Evolutionary conservation across 1,284 basidiomycete genomes (phyloP).

Genomic region (Trichosporon sp.): DNA sequence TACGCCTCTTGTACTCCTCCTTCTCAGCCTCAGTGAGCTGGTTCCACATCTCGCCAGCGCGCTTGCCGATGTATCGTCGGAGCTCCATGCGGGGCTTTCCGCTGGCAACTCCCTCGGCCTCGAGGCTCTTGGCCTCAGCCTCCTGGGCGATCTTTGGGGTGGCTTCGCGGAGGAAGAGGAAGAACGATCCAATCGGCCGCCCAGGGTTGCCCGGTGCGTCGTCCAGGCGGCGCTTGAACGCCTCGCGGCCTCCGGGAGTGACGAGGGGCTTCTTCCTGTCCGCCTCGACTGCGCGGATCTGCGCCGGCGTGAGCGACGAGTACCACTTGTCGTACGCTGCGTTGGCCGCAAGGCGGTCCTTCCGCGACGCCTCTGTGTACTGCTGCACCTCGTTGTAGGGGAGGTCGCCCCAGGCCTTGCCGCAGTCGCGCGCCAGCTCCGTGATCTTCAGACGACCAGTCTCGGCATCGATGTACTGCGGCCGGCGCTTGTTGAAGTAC

Average conservation of each 20-base stretch:
- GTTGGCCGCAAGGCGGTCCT: conserved; percentile 12
- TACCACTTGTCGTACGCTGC: conserved; percentile 25
- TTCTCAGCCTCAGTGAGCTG: conserved; percentile 24
- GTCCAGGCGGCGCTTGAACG: not conserved
- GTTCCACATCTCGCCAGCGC: conserved; percentile 30
- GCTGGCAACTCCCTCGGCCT: not conserved
- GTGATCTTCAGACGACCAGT: conserved; percentile 22
- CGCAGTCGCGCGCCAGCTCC: conserved; percentile 12
- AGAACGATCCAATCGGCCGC: conserved; percentile 29
- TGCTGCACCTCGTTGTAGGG: conserved; percentile 9
- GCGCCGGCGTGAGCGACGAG: conserved; percentile 19
- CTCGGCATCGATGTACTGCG: not conserved
- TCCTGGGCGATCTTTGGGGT: conserved; percentile 7
- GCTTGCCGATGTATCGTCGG: conserved; percentile 12
- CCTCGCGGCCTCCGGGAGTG: conserved; percentile 22
- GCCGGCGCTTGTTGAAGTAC: conserved; percentile 8
- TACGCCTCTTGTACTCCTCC: conserved; percentile 12
- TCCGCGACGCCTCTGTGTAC: conserved; percentile 5
- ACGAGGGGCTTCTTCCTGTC: conserved; percentile 26
- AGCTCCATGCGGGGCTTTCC: not conserved
- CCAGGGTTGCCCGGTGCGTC: conserved; percentile 27
- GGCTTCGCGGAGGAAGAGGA: conserved; percentile 19
- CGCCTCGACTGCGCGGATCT: conserved; percentile 21
- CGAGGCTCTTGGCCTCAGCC: conserved; percentile 2
- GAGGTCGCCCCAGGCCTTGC: conserved; percentile 22